A percentile compares a stretch with the other conserved stretches of the same genome.
These are phyloP conservation scores for Gaeumannomyces sp. DNA, from an alignment of 2,329 filamentous ascomycete species.

Conservation along the genomic window DNA sequence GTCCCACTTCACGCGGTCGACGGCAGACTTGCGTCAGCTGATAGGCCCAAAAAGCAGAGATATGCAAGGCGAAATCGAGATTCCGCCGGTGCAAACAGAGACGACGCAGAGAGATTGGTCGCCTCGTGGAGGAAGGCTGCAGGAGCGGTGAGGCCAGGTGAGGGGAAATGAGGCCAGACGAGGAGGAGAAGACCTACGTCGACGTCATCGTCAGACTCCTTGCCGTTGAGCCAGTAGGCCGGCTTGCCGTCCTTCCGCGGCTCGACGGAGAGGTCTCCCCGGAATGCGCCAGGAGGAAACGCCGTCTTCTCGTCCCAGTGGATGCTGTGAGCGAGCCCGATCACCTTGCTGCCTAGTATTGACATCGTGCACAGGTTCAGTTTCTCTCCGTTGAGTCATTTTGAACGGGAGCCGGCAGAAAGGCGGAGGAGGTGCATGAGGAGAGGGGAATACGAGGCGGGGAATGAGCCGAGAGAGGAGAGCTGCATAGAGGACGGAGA, in stretches of 20 bases:
- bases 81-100: not conserved
- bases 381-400: not conserved
- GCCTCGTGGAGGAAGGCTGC: not conserved
- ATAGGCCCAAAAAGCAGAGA: not conserved
- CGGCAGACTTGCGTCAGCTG: not conserved
- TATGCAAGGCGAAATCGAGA: not conserved
- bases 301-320: constrained; percentile 1
- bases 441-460: not conserved
- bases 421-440: not conserved
- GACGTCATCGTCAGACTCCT: not conserved
- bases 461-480: not conserved
- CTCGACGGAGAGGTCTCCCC: not conserved
- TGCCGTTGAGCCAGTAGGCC: constrained; percentile 4
- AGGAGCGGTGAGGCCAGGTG: not conserved
- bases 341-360: constrained; percentile 5
- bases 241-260: constrained; percentile 1
- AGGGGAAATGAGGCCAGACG: not conserved
- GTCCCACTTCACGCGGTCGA: not conserved
- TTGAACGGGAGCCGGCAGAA: not conserved
- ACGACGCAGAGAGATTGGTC: not conserved
- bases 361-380: not conserved
- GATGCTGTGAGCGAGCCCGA: constrained; percentile 4
- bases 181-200: not conserved
- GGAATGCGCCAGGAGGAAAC: not conserved
- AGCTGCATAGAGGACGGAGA: not conserved